Base-by-base conservation (phyloP, 805 yeast species). In the Yamadazyma paraphyllophila region DNA sequence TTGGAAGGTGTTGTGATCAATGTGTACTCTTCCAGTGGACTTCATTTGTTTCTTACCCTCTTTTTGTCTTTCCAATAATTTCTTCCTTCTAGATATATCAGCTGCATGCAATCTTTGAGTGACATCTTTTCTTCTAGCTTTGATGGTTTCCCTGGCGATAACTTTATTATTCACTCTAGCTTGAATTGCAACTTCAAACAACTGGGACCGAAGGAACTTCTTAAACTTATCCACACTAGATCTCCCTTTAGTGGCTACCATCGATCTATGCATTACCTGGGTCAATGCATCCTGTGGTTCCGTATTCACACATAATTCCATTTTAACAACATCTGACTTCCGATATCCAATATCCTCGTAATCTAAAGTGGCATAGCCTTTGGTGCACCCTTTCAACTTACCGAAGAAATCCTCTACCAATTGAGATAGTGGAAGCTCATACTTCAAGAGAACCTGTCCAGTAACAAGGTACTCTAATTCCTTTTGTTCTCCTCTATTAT, bases 321-420 rank as follows among this genome's bases (percentile, higher is more conserved):
- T 68, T 59, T 92, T 94, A 29, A 88, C 90, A 16, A 92, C 80
- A 58, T 88, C 90, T 1, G 95, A 81, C 29, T 80, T 77, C 52
- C 71, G 76, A 66, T 90, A 92, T 0, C 98, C 99, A 4, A 85
- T 82, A 59, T 92, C 98, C 56, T 94, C 97, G 59, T 92, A 92
- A 66, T 92, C 98, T 43, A 92, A 71, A 0, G 97, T 88, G 0
- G 96, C 98, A 65, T 88, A 92, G 1, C 99, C 99, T 58, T 82
- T 81, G 0, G 98, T 88, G 1, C 82, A 77, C 1, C 97, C 91
- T 62, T 92, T 92, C 47, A 92, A 73, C 61, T 87, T 88, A 1
- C 98, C 98, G 64, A 94, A 91, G 62, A 92, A 92, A 66, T 94
- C 97, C 59, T 92, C 97, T 5, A 94, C 96, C 30, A 92, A 69